Evolutionary conservation across 768 basidiomycete species (phyloP), one percentile per base, ranked within the genome.

Genomic region (Coprinellus aureogranulatus): DNA sequence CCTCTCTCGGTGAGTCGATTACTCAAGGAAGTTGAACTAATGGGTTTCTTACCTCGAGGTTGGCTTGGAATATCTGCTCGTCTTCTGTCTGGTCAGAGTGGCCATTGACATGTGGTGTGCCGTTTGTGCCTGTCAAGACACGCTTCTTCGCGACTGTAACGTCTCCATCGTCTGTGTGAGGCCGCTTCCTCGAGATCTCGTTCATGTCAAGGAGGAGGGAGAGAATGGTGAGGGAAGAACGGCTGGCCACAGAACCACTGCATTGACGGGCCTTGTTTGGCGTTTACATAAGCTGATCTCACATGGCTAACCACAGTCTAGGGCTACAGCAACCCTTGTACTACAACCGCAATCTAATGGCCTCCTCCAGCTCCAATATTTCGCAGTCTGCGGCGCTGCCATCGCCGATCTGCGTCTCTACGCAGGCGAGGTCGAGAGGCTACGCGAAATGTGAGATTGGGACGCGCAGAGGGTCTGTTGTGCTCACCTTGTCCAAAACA

Each of bases 361-460:
- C 63, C 22, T 64, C 63, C 44, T 69, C 75, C 65, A 82, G 62
- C 57, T 88, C 80, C 18, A 93, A 65, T 55, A 98, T 82, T 72
- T 99, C 94, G 68, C 96, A 98, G 71, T 99, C 97, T 22, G 83
- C 77, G 57, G 66, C 66, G 50, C 84, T 81, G 1, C 89, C 89
- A 57, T 90, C 81, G 5, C 93, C 94, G 53, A 96, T 86, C 70
- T 98, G 95, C 23, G 94, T 92, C 72, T 98, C 96, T 9, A 98
- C 84, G 66, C 96, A 98, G 9, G 91, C 80, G 62, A 94, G 82
- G 64, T 93, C 91, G 72, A 93, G 81, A 11, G 77, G 69, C 89
- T 92, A 66, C 37, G 57, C 59, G 56, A 59, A 34, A 22, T 14
- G 58, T 72, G 31, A 71, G 65, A 60, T 44, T 53, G 48, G 4